Base-by-base conservation (phyloP, 345 rosid genomes). In the Psidium guajava region DNA sequence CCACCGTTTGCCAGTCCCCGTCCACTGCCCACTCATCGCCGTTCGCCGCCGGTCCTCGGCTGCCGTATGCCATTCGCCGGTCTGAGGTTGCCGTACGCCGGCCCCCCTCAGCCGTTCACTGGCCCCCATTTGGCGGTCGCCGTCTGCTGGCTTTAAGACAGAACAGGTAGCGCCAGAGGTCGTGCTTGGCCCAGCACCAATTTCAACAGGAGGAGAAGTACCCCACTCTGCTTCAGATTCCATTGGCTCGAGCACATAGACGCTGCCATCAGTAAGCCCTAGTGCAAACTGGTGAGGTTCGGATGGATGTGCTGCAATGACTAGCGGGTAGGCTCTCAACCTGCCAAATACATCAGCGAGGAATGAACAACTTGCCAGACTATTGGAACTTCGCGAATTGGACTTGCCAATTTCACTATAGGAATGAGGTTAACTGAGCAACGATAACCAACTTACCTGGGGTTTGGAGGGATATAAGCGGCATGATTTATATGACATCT, bases 201-300 rank as follows among this genome's bases (percentile, higher is more conserved):
- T 92, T 87, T 94, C 96, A 55, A 83, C 86, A 5, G 95, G 94
- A 85, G 98, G 95, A 44, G 94, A 86, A 81, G 89, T 90, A 54
- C 98, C 96, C 98, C 98, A 95, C 87, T 90, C 90, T 15, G 95
- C 95, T 89, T 95, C 93, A 5, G 93, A 84, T 88, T 96, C 95
- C 85, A 86, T 84, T 54, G 98, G 99, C 87, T 95, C 99, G 8
- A 94, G 88, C 21, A 96, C 90, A 82, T 90, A 89, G 24, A 96
- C 94, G 47, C 93, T 91, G 7, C 98, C 98, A 22, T 96, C 94
- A 6, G 92, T 92, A 20, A 95, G 92, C 42, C 98, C 98, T 83
- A 96, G 88, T 6, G 96, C 99, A 88, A 96, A 92, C 88, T 95
- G 98, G 89, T 93, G 92, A 3, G 98, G 91, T 80, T 94, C 93